Evolutionary conservation across 352 stramenopile genomes (phyloP).

Genomic region (Thalassiosira exigua): DNA sequence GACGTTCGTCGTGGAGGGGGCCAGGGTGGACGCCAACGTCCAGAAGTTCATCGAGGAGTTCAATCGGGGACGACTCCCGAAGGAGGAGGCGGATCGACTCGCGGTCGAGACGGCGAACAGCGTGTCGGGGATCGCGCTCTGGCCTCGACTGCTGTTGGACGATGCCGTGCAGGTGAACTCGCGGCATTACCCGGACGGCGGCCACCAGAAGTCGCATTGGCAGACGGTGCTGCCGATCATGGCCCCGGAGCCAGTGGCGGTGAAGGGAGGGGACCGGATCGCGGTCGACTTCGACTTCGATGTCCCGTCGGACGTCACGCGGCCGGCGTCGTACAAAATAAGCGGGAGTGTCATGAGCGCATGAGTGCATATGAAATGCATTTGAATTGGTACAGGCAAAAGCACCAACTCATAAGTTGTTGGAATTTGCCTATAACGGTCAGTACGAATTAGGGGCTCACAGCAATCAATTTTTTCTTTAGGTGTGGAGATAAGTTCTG

Average conservation of each 20-base stretch:
- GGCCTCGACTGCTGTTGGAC: conserved; percentile 69
- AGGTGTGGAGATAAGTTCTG: no score
- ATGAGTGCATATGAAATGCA: conserved; percentile 8
- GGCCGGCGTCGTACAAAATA: conserved; percentile 39
- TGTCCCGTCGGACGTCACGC: conserved; percentile 27
- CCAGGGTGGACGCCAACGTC: conserved; percentile 57
- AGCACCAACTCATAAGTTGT: background rate
- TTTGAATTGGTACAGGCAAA: no score
- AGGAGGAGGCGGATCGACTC: conserved; percentile 25
- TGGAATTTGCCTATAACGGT: background rate
- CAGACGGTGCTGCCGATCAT: conserved; percentile 81
- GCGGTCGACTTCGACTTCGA: conserved; percentile 43
- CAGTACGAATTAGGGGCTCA: no score
- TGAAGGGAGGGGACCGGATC: conserved; percentile 43
- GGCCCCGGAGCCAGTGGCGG: conserved; percentile 45
- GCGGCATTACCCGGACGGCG: conserved; percentile 65
- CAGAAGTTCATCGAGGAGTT: conserved; percentile 56
- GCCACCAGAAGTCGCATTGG: conserved; percentile 74
- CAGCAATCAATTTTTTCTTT: no score
- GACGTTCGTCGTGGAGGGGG: conserved; percentile 53
- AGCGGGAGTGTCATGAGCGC: conserved; percentile 37
- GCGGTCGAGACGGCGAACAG: conserved; percentile 43
- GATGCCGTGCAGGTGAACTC: conserved; percentile 47
- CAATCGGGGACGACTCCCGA: conserved; percentile 32
- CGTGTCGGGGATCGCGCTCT: conserved; percentile 72